These are phyloP conservation scores for Raddia distichophylla DNA, from an alignment of 176 grass and related monocot genomes.

Conservation along the genomic window DNA sequence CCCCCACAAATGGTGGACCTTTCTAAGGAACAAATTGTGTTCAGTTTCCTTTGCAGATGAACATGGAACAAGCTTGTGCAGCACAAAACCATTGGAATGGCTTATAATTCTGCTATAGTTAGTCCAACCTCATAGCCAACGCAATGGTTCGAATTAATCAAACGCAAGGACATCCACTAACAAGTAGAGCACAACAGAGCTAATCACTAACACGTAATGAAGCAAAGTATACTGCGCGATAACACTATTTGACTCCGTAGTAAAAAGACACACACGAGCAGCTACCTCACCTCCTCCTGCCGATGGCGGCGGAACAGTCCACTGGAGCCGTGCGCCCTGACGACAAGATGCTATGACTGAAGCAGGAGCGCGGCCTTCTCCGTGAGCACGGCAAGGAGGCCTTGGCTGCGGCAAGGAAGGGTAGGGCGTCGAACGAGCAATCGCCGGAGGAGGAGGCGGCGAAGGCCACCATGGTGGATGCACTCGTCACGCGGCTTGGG, in stretches of 20 bases:
- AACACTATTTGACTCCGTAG: not conserved
- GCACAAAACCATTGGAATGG: not conserved
- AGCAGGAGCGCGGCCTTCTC: not conserved
- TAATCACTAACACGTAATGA: too few relatives aligned
- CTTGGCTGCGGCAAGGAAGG: not conserved
- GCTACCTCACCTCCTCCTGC: conserved; percentile 35
- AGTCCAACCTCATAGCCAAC: not conserved
- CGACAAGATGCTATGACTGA: not conserved
- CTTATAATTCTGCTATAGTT: not conserved
- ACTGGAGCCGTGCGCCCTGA: not conserved
- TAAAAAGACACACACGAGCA: not conserved
- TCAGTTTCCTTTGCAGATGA: not conserved
- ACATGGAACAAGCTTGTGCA: not conserved
- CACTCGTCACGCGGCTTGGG: too few relatives aligned
- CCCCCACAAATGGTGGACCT: not conserved
- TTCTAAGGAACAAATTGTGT: not conserved
- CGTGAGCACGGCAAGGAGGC: not conserved
- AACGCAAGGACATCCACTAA: not conserved
- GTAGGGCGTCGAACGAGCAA: not conserved
- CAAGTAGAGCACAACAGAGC: too few relatives aligned
- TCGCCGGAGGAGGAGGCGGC: too few relatives aligned
- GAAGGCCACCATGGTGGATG: not conserved
- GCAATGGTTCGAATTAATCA: not conserved
- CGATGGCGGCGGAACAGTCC: not conserved
- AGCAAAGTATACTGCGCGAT: not conserved